Base-by-base conservation (phyloP, 2,329 filamentous ascomycete genomes). In the Emergomyces pasteurianus region DNA sequence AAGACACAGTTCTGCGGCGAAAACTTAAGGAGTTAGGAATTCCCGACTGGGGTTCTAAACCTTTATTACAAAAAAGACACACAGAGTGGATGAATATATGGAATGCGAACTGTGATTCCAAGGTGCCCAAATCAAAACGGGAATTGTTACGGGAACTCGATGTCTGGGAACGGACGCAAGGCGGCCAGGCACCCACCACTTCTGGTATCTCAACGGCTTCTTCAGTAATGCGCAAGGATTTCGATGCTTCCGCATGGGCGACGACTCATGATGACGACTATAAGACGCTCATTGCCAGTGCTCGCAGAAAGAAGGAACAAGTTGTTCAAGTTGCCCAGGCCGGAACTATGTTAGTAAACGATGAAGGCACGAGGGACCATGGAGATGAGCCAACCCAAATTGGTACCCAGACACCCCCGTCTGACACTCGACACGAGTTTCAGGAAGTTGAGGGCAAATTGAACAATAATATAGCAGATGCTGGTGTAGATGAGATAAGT, bases 41-140 rank as follows among this genome's bases (percentile, higher is more conserved):
- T 61, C 86, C 90, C 0, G 82, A 80, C 10, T 79, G 77, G 62
- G 94, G 94, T 0, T 74, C 81, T 0, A 87, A 87, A 53, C 77
- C 81, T 53, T 79, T 92, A 1, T 78, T 97, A 59, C 87, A 92
- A 71, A 83, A 81, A 65, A 83, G 95, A 21, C 92, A 97, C 69
- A 89, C 84, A 28, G 94, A 99, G 73, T 99, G 92, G 92, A 81
- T 94, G 58, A 96, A 94, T 43, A 77, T 99, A 21, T 96, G 90
- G 88, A 99, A 99, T 72, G 89, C 95, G 12, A 99, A 99, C 71
- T 96, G 91, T 74, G 94, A 99, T 73, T 88, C 92, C 1, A 83
- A 82, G 42, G 78, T 79, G 1, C 90, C 90, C 0, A 88, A 87
- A 70, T 79, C 80, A 12, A 90, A 89, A 64, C 70, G 76, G 7